phyloP scores from a whole-genome alignment of 2,329 filamentous ascomycete species.

The Cytospora piceicola region DNA sequence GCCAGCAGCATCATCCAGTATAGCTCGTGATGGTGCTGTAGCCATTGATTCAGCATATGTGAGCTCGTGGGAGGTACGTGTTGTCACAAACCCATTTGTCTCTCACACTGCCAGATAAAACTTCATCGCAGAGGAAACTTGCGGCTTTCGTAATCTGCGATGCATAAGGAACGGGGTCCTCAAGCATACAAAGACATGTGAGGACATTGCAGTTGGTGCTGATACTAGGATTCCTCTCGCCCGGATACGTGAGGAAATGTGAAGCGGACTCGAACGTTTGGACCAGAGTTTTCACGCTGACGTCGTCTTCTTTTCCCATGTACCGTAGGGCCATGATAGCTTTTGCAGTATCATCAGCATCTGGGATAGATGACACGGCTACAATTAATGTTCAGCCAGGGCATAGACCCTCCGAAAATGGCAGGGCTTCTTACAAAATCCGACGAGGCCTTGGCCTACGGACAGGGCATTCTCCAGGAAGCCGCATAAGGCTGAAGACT shows the following conservation, averaged over 20 bases:
- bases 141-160: background rate
- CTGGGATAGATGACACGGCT: background rate
- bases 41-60: background rate
- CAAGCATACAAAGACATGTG: background rate
- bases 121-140: background rate
- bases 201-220: slow-evolving; percentile 9
- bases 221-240: background rate
- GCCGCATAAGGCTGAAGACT: background rate
- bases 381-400: too few species aligned
- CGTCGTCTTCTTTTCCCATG: background rate
- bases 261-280: background rate
- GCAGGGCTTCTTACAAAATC: background rate
- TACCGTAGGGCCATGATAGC: background rate
- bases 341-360: slow-evolving; percentile 8
- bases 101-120: background rate
- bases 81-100: background rate
- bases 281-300: background rate
- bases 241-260: background rate
- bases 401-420: too few species aligned
- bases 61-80: background rate
- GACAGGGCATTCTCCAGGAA: background rate
- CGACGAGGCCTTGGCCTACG: background rate
- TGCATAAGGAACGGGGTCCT: background rate
- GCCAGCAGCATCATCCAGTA: background rate
- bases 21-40: background rate